Evolutionary conservation across 1,284 basidiomycete genomes (phyloP).

Genomic region (Ceratobasidium theobromae): DNA sequence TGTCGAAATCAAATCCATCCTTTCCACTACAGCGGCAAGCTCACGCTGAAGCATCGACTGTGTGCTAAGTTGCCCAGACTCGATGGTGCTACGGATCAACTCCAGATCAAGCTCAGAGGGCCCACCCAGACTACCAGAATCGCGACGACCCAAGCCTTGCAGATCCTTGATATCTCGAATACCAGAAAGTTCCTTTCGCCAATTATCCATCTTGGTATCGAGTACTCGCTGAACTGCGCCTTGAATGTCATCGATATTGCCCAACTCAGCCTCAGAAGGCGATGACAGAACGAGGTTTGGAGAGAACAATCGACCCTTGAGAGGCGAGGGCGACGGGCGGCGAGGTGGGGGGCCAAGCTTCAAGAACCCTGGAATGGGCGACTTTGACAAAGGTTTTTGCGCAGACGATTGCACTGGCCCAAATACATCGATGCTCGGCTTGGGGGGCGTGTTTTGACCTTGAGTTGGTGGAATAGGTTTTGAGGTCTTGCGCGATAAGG

Average conservation of each 20-base stretch:
- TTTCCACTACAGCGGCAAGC: conserved; percentile 51
- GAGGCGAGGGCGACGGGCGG: conserved; percentile 6
- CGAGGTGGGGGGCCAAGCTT: conserved; percentile 14
- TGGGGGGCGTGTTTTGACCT: conserved; percentile 37
- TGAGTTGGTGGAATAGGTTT: conserved; percentile 56
- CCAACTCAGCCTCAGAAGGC: not conserved
- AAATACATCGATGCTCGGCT: conserved; percentile 38
- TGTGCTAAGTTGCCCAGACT: conserved; percentile 64
- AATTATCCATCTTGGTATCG: conserved; percentile 63
- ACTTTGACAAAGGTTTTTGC: conserved; percentile 13
- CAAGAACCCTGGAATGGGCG: conserved; percentile 22
- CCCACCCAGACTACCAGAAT: conserved; percentile 54
- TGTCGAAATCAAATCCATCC: conserved; percentile 40
- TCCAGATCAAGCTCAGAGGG: conserved; percentile 75
- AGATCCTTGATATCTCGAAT: conserved; percentile 49
- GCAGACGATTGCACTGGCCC: not conserved
- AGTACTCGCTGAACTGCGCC: conserved; percentile 45
- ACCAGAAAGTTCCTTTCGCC: conserved; percentile 57
- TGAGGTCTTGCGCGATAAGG: conserved; percentile 53
- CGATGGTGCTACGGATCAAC: conserved; percentile 66
- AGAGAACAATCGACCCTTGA: conserved; percentile 16
- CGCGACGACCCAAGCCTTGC: not conserved
- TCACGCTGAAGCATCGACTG: conserved; percentile 60
- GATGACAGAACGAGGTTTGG: not conserved
- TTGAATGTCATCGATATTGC: not conserved